phyloP scores from a whole-genome alignment of 2,329 filamentous ascomycete species.

The Thelonectria rubi region DNA sequence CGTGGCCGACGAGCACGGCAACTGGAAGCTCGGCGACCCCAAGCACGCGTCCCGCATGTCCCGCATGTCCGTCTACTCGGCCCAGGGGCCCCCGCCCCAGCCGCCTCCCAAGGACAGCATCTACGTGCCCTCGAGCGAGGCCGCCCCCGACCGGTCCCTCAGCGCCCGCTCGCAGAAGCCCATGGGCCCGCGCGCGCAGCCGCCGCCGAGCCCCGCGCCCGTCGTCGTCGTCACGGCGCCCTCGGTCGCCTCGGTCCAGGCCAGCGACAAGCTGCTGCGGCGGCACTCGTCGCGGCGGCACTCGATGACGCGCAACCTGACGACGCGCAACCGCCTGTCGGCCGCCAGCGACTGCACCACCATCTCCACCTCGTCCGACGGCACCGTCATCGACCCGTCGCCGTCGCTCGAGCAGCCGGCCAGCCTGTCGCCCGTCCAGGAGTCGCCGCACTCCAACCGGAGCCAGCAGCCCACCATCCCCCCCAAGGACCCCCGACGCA shows the following conservation, averaged over 20 bases:
- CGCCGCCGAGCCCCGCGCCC: conserved; percentile 34
- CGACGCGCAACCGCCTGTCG: conserved; percentile 40
- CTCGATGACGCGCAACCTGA: conserved; percentile 34
- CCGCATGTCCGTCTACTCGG: conserved; percentile 36
- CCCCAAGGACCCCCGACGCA: conserved; percentile 34
- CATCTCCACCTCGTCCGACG: conserved; percentile 45
- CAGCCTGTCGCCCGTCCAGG: conserved; percentile 59
- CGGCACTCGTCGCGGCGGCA: conserved; percentile 33
- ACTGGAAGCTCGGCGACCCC: conserved; percentile 60
- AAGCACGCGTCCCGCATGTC: conserved; percentile 41
- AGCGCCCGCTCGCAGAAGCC: conserved; percentile 27
- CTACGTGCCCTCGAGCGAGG: conserved; percentile 13
- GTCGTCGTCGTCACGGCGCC: conserved; percentile 21
- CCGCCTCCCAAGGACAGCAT: conserved; percentile 36
- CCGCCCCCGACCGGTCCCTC: conserved; percentile 35
- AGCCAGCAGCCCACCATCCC: conserved; percentile 47
- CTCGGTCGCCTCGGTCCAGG: background rate
- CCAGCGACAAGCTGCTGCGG: conserved; percentile 12
- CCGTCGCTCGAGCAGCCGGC: conserved; percentile 36
- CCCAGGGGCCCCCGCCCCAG: conserved; percentile 18
- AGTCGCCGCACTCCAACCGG: conserved; percentile 52
- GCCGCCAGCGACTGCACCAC: conserved; percentile 45
- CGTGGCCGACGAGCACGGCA: conserved; percentile 61
- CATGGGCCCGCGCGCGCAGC: conserved; percentile 28
- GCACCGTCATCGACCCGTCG: conserved; percentile 30